Evolutionary conservation across 306 rosid species (phyloP).

Genomic region (Acacia confusa): DNA sequence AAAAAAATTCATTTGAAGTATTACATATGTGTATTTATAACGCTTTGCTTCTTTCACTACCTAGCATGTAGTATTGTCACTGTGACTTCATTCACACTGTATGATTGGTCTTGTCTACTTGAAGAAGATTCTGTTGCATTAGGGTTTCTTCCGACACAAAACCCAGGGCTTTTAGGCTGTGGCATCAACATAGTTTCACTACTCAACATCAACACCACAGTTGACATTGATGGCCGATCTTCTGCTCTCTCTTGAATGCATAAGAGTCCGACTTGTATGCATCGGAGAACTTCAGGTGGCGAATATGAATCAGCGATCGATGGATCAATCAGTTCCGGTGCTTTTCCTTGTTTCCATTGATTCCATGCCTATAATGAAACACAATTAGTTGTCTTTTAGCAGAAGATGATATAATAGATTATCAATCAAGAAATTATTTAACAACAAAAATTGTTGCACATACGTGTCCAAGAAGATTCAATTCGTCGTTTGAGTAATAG

Average conservation of each 20-base stretch:
- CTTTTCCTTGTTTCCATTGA: too few species aligned
- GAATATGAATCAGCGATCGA: too few species aligned
- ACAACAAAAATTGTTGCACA: constrained; percentile 9
- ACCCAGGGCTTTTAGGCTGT: constrained; percentile 48
- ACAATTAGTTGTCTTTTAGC: constrained; percentile 15
- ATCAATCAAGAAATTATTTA: not conserved
- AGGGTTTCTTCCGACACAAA: constrained; percentile 44
- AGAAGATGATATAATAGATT: not conserved
- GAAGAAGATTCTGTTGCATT: constrained; percentile 43
- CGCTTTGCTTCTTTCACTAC: too few species aligned
- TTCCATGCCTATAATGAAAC: too few species aligned
- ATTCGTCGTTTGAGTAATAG: constrained; percentile 50
- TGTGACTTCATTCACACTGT: constrained; percentile 49
- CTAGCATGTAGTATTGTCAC: too few species aligned
- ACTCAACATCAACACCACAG: constrained; percentile 52
- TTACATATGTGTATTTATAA: constrained; percentile 12
- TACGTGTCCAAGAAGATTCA: constrained; percentile 74
- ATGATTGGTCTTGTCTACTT: constrained; percentile 46
- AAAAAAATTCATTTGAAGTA: too few species aligned
- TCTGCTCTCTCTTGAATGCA: constrained; percentile 56
- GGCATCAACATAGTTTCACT: constrained; percentile 45
- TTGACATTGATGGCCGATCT: constrained; percentile 54
- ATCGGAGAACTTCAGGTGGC: too few species aligned
- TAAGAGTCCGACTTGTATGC: too few species aligned
- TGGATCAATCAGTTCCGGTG: too few species aligned